Evolutionary conservation across 192 early-diverging fungal genomes (phyloP).

Genomic region (Linnemannia schmuckeri): DNA sequence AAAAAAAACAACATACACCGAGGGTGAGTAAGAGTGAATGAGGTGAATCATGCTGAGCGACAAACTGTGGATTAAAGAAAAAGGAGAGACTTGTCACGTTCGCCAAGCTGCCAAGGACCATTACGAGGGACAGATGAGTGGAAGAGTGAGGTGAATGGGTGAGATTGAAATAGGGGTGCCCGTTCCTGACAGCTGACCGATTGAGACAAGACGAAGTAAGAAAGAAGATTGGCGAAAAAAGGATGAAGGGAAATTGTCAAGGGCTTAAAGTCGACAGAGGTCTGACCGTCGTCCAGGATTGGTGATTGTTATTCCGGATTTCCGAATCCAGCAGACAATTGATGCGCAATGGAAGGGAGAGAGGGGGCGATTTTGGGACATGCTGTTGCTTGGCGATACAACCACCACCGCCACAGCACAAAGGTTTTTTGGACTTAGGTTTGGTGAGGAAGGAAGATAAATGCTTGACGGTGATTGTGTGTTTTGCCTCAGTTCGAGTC

Average conservation of each 20-base stretch:
- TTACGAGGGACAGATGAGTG: neutral
- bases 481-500: too few relatives aligned
- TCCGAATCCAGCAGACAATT: neutral
- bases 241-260: too few relatives aligned
- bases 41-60: too few relatives aligned
- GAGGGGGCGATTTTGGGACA: neutral
- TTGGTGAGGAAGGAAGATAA: too few relatives aligned
- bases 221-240: neutral
- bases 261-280: neutral
- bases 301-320: neutral
- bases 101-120: conserved; percentile 3
- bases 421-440: too few relatives aligned
- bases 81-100: neutral
- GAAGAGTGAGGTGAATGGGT: neutral
- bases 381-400: too few relatives aligned
- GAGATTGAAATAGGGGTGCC: neutral
- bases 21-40: too few relatives aligned
- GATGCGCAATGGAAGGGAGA: neutral
- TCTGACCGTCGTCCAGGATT: neutral
- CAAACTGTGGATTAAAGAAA: too few relatives aligned
- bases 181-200: neutral
- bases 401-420: too few relatives aligned
- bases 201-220: neutral
- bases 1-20: neutral
- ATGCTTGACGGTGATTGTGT: too few relatives aligned